Conservation (phyloP, 2,329 filamentous ascomycete species). For the Alternaria angustiovoidea region DNA sequence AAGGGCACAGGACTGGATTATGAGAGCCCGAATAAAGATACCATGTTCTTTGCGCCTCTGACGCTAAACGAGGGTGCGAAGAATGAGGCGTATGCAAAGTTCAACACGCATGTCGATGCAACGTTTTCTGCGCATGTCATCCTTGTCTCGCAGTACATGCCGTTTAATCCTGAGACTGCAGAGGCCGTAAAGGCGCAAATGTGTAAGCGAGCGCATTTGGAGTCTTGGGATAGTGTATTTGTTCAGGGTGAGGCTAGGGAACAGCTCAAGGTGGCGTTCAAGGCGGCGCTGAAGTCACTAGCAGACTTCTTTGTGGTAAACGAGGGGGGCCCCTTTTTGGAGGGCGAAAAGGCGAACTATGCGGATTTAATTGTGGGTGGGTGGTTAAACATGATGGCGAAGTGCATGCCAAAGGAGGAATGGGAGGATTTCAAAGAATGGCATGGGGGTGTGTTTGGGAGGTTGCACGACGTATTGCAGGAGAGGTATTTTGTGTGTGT, state of each 20-base stretch:
- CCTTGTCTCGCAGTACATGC: conserved; percentile 56
- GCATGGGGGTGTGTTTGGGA: conserved; percentile 62
- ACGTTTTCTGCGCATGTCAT: conserved; percentile 59
- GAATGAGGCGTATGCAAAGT: conserved; percentile 46
- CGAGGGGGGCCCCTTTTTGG: conserved; percentile 57
- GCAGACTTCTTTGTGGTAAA: conserved; percentile 54
- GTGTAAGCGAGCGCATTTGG: conserved; percentile 55
- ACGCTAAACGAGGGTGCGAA: conserved; percentile 45
- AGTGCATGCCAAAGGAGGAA: conserved; percentile 54
- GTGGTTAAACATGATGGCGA: conserved; percentile 61
- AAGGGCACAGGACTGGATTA: conserved; percentile 33
- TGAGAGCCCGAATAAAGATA: conserved; percentile 38
- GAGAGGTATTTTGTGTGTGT: conserved; percentile 29
- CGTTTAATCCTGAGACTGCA: conserved; percentile 60
- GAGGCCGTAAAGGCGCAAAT: conserved; percentile 59
- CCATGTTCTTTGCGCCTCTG: conserved; percentile 39
- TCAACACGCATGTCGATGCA: conserved; percentile 65
- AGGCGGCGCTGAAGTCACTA: conserved; percentile 53
- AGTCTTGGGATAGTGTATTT: conserved; percentile 56
- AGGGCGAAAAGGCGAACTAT: conserved; percentile 58
- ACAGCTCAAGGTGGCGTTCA: conserved; percentile 53
- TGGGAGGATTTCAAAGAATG: conserved; percentile 59
- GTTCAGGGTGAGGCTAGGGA: conserved; percentile 51
- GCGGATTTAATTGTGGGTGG: conserved; percentile 66
- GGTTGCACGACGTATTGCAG: conserved; percentile 57